Base-by-base conservation (phyloP, 1,284 basidiomycete genomes). In the Ganoderma boninense region DNA sequence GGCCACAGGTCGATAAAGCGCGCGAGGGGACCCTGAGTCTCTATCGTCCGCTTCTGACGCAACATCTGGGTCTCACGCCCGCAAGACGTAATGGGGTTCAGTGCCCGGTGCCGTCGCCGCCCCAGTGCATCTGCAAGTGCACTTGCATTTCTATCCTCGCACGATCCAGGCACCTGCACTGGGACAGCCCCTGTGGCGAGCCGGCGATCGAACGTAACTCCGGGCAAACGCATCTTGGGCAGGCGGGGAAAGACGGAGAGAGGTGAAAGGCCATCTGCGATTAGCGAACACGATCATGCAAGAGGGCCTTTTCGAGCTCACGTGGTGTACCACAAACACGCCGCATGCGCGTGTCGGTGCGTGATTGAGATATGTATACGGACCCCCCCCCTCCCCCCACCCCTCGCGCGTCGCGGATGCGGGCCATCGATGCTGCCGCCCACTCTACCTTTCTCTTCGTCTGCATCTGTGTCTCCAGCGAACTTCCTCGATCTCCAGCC, bases 291-390 rank as follows among this genome's bases (percentile, higher is more conserved):
- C 62, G 69, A 74, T 74, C 69, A 69, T 59, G 66, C 56, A 52
- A 52, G 63, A 42, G 40, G 16, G 40, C 1, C 38, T 11, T 42
- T 62, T 62, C 57, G 65, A 29, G 40, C 54, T 63, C 77, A 76
- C 77, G 75, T 77, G 75, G 71, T 23, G 23, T 20, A 43, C 60
- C 57, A 60, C 66, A 64, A 74, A 76, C 78, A 79, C 75, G 78
- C 78, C 77, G 77, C 77, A 77, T 74, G 73, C 76, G 78, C 78
- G 73, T 79, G 78, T 78, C 42, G 54, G 52, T 42, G 64, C 14
- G 64, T 60, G 67, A 59, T 66, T 67, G 62, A 66, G 69, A 72
- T 73, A 76, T 75, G 73, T 76, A 76, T 73, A 71, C 68, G 64
- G 65, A 20, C 54, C 16, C 14, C 4, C 29, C 54, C 54, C 26